Evolutionary conservation across 208 protist genomes (phyloP).

Genomic region (Crithidia sp.): DNA sequence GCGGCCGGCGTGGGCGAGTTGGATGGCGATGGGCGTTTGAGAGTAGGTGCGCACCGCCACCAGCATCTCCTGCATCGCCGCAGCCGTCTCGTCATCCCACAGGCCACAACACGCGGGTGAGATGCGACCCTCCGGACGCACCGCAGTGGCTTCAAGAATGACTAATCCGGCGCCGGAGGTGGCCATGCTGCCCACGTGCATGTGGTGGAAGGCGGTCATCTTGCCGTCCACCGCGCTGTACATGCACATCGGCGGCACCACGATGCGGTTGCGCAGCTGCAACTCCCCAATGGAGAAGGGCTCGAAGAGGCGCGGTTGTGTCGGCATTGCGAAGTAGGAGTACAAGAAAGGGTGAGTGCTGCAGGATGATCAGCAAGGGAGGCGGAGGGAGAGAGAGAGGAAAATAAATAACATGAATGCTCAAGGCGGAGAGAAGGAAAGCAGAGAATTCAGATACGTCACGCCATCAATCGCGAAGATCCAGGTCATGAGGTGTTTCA

Average conservation of each 20-base stretch:
- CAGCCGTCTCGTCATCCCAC: slow-evolving; percentile 45
- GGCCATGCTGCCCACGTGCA: slow-evolving; percentile 43
- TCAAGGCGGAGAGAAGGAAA: background rate
- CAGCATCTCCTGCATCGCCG: slow-evolving; percentile 41
- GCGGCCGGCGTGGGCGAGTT: slow-evolving; percentile 77
- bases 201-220: slow-evolving; percentile 41
- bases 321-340: background rate
- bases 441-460: background rate
- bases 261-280: slow-evolving; percentile 37
- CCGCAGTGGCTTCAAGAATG: slow-evolving; percentile 57
- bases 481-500: slow-evolving; percentile 3
- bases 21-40: slow-evolving; percentile 58
- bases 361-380: background rate
- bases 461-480: background rate
- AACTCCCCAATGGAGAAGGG: slow-evolving; percentile 32
- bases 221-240: slow-evolving; percentile 33
- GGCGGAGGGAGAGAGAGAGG: background rate
- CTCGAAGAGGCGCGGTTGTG: slow-evolving; percentile 21
- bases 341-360: too few relatives aligned
- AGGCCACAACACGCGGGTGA: slow-evolving; percentile 38
- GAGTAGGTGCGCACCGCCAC: slow-evolving; percentile 45
- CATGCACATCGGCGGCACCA: slow-evolving; percentile 46
- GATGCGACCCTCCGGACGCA: slow-evolving; percentile 40
- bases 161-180: slow-evolving; percentile 52
- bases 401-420: too few relatives aligned